Base-by-base conservation (phyloP, 1,139 yeast genomes). In the Arxiozyma slooffiae region DNA sequence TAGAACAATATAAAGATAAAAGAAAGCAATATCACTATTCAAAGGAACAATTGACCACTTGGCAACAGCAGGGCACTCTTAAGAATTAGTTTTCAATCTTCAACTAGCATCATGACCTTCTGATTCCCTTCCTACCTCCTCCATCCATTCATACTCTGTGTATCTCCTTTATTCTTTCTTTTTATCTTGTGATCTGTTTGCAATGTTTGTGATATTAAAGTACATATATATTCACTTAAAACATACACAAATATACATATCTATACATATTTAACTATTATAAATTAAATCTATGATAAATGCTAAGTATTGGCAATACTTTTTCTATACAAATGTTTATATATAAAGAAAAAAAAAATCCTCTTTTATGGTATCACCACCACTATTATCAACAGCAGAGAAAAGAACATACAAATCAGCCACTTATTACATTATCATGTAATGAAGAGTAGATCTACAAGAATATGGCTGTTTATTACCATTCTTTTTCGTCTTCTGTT, bases 11-110 rank as follows among this genome's bases (percentile, higher is more conserved):
- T 50, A 46, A 56, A 42, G 48, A 50, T 4, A 44, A 51, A 18
- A 55, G 66, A 50, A 53, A 53, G 7, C 52, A 57, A 41, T 64
- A 60, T 50, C 64, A 63, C 51, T 26, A 55, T 14, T 55, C 52
- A 39, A 55, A 57, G 11, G 64, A 63, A 48, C 59, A 62, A 51
- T 50, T 64, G 24, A 49, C 55, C 3, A 63, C 66, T 9, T 65
- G 67, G 68, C 55, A 58, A 26, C 48, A 49, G 9, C 66, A 62
- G 48, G 64, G 62, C 21, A 30, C 47, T 23, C 43, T 60, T 47
- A 53, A 51, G 47, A 9, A 18, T 24, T 42, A 30, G 30, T 2
- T 8, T 4, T 11, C 11, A n/a, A 18, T 9, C 34, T 23, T n/a
- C 11, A 11, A 41, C 18, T 41, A 7, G 34, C 16, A 18, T 21